phyloP scores from a whole-genome alignment of 1,284 basidiomycete species.

The Vanrija sp. region DNA sequence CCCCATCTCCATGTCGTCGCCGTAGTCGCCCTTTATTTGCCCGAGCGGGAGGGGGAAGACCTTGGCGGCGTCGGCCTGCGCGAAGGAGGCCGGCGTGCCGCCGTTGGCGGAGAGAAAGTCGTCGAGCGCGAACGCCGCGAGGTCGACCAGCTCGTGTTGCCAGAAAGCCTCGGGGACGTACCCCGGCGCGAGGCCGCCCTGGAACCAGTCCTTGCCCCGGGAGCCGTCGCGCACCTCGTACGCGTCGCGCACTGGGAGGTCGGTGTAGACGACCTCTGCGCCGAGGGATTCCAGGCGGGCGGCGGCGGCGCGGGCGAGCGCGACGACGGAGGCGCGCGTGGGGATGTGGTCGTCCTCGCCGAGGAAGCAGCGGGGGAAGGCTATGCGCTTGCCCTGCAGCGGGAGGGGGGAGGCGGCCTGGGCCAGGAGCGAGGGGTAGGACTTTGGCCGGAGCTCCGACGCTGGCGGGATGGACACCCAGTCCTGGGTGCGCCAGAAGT shows the following conservation, averaged over 20 bases:
- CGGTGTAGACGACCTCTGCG: conserved; percentile 5
- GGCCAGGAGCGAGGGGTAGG: background rate
- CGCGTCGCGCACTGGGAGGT: background rate
- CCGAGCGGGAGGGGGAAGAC: conserved; percentile 5
- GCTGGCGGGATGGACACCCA: background rate
- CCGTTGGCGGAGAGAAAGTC: conserved; percentile 7
- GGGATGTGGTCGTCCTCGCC: background rate
- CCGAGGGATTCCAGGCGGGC: conserved; percentile 3
- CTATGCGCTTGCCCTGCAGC: conserved; percentile 2
- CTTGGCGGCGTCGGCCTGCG: conserved; percentile 3
- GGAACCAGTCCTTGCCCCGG: background rate
- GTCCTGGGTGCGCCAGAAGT: conserved; percentile 9
- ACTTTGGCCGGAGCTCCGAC: background rate
- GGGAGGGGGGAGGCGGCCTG: background rate
- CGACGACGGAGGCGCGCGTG: background rate
- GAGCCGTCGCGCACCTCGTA: conserved; percentile 2
- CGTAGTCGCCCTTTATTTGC: background rate
- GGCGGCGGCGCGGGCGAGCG: background rate
- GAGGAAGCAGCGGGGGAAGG: conserved; percentile 5
- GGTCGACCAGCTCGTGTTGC: background rate
- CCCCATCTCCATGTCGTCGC: conserved; percentile 6
- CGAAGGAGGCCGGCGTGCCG: background rate
- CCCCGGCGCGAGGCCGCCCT: conserved; percentile 6
- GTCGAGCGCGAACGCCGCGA: conserved; percentile 3
- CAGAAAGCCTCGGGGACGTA: conserved; percentile 1